Base-by-base conservation (phyloP, 495 filamentous ascomycete species). In the Tuber brumale region DNA sequence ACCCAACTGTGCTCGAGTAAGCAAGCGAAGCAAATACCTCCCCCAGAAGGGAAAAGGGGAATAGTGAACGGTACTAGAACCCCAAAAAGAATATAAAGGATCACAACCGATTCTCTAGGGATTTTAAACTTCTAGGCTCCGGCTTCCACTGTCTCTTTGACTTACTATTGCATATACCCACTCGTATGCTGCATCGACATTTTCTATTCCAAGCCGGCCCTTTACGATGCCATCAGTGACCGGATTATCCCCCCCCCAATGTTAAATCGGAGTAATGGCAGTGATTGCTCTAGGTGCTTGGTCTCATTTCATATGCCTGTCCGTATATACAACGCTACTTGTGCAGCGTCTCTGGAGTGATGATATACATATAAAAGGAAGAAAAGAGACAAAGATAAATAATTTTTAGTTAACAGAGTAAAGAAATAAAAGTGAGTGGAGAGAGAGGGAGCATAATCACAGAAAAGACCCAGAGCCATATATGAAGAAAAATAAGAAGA, bases 401-500 rank as follows among this genome's bases (percentile, higher is more conserved):
- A 23, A 70, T 80, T 80, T 76, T 76, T n/a, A 27, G 57, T 75
- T 75, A 79, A 57, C 76, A 3, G 71, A 75, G 23, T 43, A 70
- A 69, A 70, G 37, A 44, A 51, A 31, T 61, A 70, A 66, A 51
- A 76, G 46, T 80, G 78, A 80, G 78, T 31, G 72, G 77, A 78
- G 77, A 79, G 70, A 76, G 77, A 73, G 73, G 57, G 9, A 73
- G 73, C 57, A 70, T 57, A 51, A 39, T 42, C 35, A 39, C 76
- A 80, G 72, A 81, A 72, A 73, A 77, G 73, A 77, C 46, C 79
- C 72, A 84, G 81, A 79, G 82, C 85, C 82, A 85, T 78, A 51
- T 27, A 43, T 44, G 75, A 74, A 76, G 66, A 78, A 78, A 79
- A 72, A 78, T 79, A 78, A 79, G 82, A 72, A 84, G 81, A 70